These are phyloP conservation scores for Halenospora varia DNA, from an alignment of 495 filamentous ascomycete species.

Conservation along the genomic window DNA sequence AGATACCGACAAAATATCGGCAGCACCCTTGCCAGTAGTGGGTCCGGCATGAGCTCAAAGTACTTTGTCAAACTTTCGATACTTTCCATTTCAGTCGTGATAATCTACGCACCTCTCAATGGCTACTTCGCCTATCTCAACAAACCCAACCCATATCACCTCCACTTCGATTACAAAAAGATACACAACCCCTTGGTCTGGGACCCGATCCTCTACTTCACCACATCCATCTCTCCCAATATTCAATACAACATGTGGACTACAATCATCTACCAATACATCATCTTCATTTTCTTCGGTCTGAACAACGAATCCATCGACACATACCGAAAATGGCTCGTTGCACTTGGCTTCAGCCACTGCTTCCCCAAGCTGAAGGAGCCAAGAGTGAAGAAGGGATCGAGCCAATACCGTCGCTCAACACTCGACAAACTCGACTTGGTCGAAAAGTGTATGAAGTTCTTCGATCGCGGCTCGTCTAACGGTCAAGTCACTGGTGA, in stretches of 20 bases:
- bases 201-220: constrained; percentile 57
- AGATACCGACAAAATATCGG: constrained; percentile 64
- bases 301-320: constrained; percentile 69
- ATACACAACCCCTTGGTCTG: constrained; percentile 53
- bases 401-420: not conserved
- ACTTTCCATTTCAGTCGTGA: constrained; percentile 62
- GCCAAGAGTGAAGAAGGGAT: not conserved
- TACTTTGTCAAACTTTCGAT: constrained; percentile 76
- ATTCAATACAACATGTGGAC: constrained; percentile 57
- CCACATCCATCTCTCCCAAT: constrained; percentile 47
- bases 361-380: constrained; percentile 37
- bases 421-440: not conserved
- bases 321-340: constrained; percentile 60
- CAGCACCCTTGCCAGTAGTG: constrained; percentile 46
- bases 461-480: not conserved
- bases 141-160: constrained; percentile 36
- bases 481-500: not conserved
- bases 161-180: constrained; percentile 48
- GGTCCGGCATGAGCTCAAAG: constrained; percentile 56
- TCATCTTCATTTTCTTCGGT: constrained; percentile 78
- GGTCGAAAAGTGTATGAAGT: not conserved
- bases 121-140: constrained; percentile 57
- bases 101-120: constrained; percentile 61
- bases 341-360: constrained; percentile 45
- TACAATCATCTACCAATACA: constrained; percentile 52